These are phyloP conservation scores for Linderniella brevidens DNA, from an alignment of 257 asterid species.

Conservation along the genomic window DNA sequence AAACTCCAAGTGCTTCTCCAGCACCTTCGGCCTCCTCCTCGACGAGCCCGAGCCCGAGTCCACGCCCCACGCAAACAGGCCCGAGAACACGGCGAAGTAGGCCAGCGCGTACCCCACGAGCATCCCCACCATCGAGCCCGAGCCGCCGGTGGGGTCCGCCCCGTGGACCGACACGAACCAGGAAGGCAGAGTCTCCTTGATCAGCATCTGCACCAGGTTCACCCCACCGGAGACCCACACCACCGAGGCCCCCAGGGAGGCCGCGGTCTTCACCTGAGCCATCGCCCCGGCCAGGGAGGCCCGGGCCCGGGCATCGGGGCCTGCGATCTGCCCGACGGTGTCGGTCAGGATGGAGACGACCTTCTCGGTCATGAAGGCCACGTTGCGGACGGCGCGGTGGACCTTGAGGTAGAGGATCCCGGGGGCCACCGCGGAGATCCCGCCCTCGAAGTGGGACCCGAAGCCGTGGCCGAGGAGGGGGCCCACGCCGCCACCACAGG, in stretches of 20 bases:
- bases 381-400: constrained; percentile 67
- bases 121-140: constrained; percentile 56
- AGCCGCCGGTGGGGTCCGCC: constrained; percentile 20
- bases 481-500: constrained; percentile 66
- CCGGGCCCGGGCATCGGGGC: constrained; percentile 29
- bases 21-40: constrained; percentile 31
- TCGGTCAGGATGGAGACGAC: constrained; percentile 60
- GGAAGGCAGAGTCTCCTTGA: constrained; percentile 70
- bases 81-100: constrained; percentile 43
- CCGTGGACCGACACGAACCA: constrained; percentile 69
- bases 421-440: constrained; percentile 80
- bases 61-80: constrained; percentile 71
- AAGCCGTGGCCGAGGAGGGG: constrained; percentile 95
- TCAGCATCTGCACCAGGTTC: constrained; percentile 38
- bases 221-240: constrained; percentile 82
- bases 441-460: constrained; percentile 62
- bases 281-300: constrained; percentile 63
- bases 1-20: constrained; percentile 53
- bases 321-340: constrained; percentile 53
- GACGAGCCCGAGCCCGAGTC: constrained; percentile 43
- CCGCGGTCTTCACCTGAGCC: constrained; percentile 66
- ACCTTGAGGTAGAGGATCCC: constrained; percentile 77
- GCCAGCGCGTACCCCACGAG: constrained; percentile 82
- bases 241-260: constrained; percentile 73
- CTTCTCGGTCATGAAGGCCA: constrained; percentile 63